Evolutionary conservation across 2,329 filamentous ascomycete species (phyloP), one percentile per base, ranked within the genome.

Genomic region (Trichoderma koningiopsis): DNA sequence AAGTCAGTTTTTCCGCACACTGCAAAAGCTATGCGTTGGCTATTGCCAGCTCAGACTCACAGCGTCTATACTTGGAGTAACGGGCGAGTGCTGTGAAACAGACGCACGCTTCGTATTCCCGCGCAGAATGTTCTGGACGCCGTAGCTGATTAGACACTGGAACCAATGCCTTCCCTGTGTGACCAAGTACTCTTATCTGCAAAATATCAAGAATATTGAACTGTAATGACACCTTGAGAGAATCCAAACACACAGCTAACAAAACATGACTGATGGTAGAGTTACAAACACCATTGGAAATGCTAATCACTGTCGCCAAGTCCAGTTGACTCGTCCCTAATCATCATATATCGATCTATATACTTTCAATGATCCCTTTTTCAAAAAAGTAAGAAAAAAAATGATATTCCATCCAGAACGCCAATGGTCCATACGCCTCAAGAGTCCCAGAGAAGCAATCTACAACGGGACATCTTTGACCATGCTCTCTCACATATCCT

Each of bases 401-500:
- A 60, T 33, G 31, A 29, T 43, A 40, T 56, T 33, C 43, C 49
- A 57, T 68, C 71, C 70, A 71, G 52, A 75, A 75, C 74, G 70
- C 72, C 66, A 53, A 29, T 57, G 31, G 67, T 63, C 65, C 56
- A 71, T 72, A 58, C 70, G 65, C 43, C 47, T 71, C 35, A 63
- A 55, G 47, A 49, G 37, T 70, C 65, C 58, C 35, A 35, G 35
- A 37, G 31, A 24, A 68, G 57, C 49, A 61, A 52, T 68, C 33
- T 62, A 58, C 68, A 61, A 53, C 22, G 29, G n/a, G 31, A 40
- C 56, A 7, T 31, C 37, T 61, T 57, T 37, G 24, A 16, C 33
- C 43, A 35, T 31, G 22, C n/a, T 53, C 37, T 31, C 47, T 49
- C 24, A 89, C 70, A 88, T 76, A 72, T 87, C 88, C 81, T 91